Evolutionary conservation across 1,284 basidiomycete species (phyloP), one percentile per base, ranked within the genome.

Genomic region (Apiotrichum laibachii): DNA sequence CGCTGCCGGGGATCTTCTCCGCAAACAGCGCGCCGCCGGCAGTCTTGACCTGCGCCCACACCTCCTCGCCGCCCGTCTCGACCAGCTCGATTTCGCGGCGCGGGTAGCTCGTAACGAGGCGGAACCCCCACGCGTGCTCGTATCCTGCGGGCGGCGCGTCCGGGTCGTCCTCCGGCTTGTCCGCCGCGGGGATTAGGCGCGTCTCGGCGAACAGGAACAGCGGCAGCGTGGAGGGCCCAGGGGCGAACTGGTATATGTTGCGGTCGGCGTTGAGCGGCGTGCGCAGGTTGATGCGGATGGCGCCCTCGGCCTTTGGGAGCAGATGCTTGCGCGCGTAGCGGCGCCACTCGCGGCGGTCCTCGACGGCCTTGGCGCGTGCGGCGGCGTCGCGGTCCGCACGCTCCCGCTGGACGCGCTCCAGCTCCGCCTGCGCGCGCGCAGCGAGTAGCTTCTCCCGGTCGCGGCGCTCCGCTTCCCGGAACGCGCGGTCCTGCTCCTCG

Each of bases 401-500:
- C 43, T 69, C 66, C 11, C 51, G 57, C 49, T 65, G 53, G 2
- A 57, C 55, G 16, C 66, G 60, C 59, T 63, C 60, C 19, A 57
- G 58, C 53, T 67, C 69, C 37, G 63, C 67, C 50, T 66, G 66
- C 31, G 70, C 58, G 6, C 67, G 56, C 10, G 63, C 61, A 10
- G 60, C 60, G 12, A 66, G 53, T 31, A 73, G 56, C 51, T 65
- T 67, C 68, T 88, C 88, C 18, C 83, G 81, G 71, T 96, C 92
- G n/a, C 83, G 78, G 39, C 80, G 75, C 10, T 84, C 85, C 0
- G 86, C 82, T 48, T 86, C 85, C 45, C 80, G 80, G 75, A 90
- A 90, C 1, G 89, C 89, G 2, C 83, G 81, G 67, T 96, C 92
- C 69, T 94, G 92, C 67, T 91, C 88, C 21, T 86, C 88, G 10